phyloP scores from a whole-genome alignment of 345 rosid species.

The Noccaea bulbosa region DNA sequence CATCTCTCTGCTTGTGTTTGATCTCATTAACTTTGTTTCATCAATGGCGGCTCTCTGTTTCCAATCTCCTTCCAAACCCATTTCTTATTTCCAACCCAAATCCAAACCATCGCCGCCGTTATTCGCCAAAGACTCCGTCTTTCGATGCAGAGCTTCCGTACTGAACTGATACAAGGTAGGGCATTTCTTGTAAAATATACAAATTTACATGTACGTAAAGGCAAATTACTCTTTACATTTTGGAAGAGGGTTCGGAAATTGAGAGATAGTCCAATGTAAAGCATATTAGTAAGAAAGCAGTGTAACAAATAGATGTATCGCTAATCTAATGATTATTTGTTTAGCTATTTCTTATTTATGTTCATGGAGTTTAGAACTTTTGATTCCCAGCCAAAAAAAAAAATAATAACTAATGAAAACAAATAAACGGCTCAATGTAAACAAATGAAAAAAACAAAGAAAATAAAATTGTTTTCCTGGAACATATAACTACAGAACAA shows the following conservation, averaged over 20 bases:
- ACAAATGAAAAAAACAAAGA: not conserved
- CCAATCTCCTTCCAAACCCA: conserved; percentile 50
- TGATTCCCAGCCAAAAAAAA: not conserved
- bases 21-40: not conserved
- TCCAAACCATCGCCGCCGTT: conserved; percentile 26
- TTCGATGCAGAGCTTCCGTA: conserved; percentile 58
- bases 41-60: conserved; percentile 51
- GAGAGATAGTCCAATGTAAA: too few species aligned
- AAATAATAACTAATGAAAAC: too few species aligned
- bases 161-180: too few species aligned
- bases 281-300: too few species aligned
- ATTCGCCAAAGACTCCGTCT: conserved; percentile 34
- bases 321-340: not conserved
- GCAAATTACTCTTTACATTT: too few species aligned
- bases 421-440: not conserved
- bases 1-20: not conserved
- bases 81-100: conserved; percentile 24
- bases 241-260: too few species aligned
- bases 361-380: not conserved
- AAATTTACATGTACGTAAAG: too few species aligned
- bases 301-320: not conserved
- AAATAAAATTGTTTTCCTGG: not conserved
- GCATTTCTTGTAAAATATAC: too few species aligned
- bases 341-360: not conserved
- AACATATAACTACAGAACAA: not conserved